phyloP scores from a whole-genome alignment of 2,329 filamentous ascomycete species.

The Alternaria triticina region DNA sequence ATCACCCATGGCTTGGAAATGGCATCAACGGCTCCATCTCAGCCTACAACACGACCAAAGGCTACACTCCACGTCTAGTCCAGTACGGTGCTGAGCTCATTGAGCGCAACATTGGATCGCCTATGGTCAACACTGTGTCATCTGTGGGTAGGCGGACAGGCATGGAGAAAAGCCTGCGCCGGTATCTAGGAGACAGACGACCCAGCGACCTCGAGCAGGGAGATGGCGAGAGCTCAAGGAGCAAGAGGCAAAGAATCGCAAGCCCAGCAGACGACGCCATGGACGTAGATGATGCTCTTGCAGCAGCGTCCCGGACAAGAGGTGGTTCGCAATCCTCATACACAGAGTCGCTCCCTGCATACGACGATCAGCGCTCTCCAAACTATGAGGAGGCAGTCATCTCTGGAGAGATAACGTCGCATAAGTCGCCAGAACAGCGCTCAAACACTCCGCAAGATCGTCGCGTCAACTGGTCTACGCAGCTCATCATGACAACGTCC shows the following conservation, averaged over 20 bases:
- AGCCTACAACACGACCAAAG: slow-evolving; percentile 86
- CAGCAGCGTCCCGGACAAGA: slow-evolving; percentile 36
- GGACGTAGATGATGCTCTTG: slow-evolving; percentile 56
- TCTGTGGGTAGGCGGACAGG: slow-evolving; percentile 84
- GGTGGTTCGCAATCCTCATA: slow-evolving; percentile 71
- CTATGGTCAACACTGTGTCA: slow-evolving; percentile 84
- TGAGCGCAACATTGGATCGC: slow-evolving; percentile 81
- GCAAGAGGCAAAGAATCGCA: slow-evolving; percentile 54
- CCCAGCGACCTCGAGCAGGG: slow-evolving; percentile 58
- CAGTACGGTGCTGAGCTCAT: slow-evolving; percentile 88
- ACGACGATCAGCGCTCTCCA: slow-evolving; percentile 78
- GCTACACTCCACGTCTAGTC: slow-evolving; percentile 87
- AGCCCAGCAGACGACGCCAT: slow-evolving; percentile 48
- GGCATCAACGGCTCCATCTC: slow-evolving; percentile 85
- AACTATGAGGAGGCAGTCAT: slow-evolving; percentile 69
- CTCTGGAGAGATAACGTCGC: slow-evolving; percentile 19
- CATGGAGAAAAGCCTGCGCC: slow-evolving; percentile 83
- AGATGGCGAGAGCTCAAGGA: slow-evolving; percentile 39
- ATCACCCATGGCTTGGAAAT: slow-evolving; percentile 83
- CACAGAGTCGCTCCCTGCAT: slow-evolving; percentile 79
- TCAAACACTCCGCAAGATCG: slow-evolving; percentile 39
- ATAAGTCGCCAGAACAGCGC: slow-evolving; percentile 28
- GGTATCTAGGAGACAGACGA: slow-evolving; percentile 70
- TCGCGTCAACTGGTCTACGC: slow-evolving; percentile 73
- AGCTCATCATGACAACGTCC: slow-evolving; percentile 87